Evolutionary conservation across 2,329 filamentous ascomycete genomes (phyloP).

Genomic region (Zymoseptoria pseudotritici): DNA sequence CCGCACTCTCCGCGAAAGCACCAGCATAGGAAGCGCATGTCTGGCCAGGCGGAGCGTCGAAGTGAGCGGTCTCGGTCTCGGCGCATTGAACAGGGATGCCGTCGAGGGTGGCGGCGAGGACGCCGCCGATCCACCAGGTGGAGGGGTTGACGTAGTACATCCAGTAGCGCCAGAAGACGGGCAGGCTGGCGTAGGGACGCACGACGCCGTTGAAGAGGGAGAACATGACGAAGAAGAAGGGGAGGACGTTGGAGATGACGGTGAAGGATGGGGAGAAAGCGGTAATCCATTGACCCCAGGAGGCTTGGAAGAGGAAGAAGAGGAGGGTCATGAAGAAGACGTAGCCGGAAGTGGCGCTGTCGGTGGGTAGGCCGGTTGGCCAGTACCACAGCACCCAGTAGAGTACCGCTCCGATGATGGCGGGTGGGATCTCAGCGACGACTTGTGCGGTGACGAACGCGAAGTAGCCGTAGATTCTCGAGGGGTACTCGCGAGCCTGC

Average conservation of each 20-base stretch:
- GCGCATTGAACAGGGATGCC: conserved; percentile 41
- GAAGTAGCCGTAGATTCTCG: conserved; percentile 68
- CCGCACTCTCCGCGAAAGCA: conserved; percentile 47
- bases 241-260: conserved; percentile 66
- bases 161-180: conserved; percentile 67
- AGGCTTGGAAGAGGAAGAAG: conserved; percentile 67
- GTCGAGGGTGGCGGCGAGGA: conserved; percentile 57
- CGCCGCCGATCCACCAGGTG: conserved; percentile 65
- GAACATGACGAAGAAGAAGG: conserved; percentile 77
- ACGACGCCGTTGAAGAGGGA: conserved; percentile 71
- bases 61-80: conserved; percentile 52
- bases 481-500: conserved; percentile 65
- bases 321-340: conserved; percentile 71
- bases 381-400: conserved; percentile 76
- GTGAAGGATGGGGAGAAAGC: conserved; percentile 67
- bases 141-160: conserved; percentile 62
- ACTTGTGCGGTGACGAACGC: conserved; percentile 69
- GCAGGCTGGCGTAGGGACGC: conserved; percentile 56
- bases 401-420: conserved; percentile 55
- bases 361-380: conserved; percentile 60
- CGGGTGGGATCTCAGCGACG: conserved; percentile 63
- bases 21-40: conserved; percentile 60
- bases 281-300: conserved; percentile 64
- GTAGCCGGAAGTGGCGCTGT: conserved; percentile 61
- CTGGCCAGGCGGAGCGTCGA: conserved; percentile 57